phyloP scores from a whole-genome alignment of 2,329 filamentous ascomycete species.

The Arthroderma uncinatum region DNA sequence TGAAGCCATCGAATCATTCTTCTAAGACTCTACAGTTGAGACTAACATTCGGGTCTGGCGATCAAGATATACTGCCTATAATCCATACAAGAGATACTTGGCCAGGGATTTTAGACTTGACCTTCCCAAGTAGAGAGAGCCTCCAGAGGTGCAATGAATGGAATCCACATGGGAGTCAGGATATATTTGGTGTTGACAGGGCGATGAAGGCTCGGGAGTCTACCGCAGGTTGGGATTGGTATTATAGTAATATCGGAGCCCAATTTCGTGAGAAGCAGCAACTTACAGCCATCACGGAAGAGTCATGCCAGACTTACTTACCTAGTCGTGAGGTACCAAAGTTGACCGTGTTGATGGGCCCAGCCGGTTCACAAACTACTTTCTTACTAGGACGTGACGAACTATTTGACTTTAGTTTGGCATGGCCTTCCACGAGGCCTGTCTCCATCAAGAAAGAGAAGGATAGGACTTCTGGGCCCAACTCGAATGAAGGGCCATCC shows the following conservation, averaged over 20 bases:
- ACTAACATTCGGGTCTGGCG: conserved; percentile 41
- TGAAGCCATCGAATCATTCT: conserved; percentile 26
- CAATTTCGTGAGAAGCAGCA: conserved; percentile 36
- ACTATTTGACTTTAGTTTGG: conserved; percentile 36
- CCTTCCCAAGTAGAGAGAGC: conserved; percentile 39
- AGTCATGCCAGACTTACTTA: conserved; percentile 36
- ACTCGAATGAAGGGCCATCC: conserved; percentile 1
- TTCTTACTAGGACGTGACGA: conserved; percentile 34
- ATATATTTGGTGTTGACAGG: conserved; percentile 34
- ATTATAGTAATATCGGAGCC: conserved; percentile 34
- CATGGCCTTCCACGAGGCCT: conserved; percentile 26
- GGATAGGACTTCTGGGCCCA: conserved; percentile 10
- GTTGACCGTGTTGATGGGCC: conserved; percentile 42
- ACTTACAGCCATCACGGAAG: conserved; percentile 24
- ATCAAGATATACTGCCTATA: conserved; percentile 40
- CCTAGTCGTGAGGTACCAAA: conserved; percentile 22
- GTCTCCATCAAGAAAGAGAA: conserved; percentile 10
- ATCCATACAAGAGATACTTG: conserved; percentile 42
- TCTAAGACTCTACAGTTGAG: conserved; percentile 38
- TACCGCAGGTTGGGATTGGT: conserved; percentile 45
- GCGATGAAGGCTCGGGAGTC: conserved; percentile 36
- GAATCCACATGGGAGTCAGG: conserved; percentile 30
- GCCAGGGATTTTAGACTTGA: conserved; percentile 36
- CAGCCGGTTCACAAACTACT: conserved; percentile 34
- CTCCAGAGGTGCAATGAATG: conserved; percentile 22